Evolutionary conservation across 441 rosid genomes (phyloP).

Genomic region (Mallotus repandus): DNA sequence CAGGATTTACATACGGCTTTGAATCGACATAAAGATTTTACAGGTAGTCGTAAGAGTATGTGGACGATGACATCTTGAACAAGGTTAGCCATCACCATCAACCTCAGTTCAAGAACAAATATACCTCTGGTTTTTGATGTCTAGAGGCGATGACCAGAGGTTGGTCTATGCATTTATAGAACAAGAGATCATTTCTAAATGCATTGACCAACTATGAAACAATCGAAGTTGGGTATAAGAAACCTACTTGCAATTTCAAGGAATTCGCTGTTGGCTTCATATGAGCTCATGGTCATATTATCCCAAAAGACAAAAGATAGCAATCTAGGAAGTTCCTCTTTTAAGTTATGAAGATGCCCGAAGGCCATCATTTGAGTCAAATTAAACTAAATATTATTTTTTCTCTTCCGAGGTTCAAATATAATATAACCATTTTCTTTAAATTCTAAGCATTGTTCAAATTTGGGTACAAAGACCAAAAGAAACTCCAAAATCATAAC

Average conservation of each 20-base stretch:
- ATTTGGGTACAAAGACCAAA: too few species aligned
- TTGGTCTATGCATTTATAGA: neutral
- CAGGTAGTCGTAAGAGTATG: conserved; percentile 8
- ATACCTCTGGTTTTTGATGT: neutral
- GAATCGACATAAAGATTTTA: conserved; percentile 5
- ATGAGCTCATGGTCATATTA: neutral
- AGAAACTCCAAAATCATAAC: too few species aligned
- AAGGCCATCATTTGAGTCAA: neutral
- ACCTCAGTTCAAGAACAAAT: neutral
- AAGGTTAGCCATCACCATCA: neutral
- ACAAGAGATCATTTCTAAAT: neutral
- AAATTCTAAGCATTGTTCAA: too few species aligned
- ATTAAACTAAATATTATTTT: neutral
- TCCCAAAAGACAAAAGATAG: neutral
- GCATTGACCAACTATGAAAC: neutral
- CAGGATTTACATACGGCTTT: conserved; percentile 4
- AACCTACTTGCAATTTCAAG: neutral
- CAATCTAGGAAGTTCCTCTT: neutral
- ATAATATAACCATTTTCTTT: too few species aligned
- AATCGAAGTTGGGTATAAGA: neutral
- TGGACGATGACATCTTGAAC: neutral
- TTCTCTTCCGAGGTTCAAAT: too few species aligned
- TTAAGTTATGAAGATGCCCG: neutral
- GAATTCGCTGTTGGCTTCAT: neutral
- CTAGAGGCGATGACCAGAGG: neutral